phyloP scores from a whole-genome alignment of 257 asterid species.

The Petunia secreta region DNA sequence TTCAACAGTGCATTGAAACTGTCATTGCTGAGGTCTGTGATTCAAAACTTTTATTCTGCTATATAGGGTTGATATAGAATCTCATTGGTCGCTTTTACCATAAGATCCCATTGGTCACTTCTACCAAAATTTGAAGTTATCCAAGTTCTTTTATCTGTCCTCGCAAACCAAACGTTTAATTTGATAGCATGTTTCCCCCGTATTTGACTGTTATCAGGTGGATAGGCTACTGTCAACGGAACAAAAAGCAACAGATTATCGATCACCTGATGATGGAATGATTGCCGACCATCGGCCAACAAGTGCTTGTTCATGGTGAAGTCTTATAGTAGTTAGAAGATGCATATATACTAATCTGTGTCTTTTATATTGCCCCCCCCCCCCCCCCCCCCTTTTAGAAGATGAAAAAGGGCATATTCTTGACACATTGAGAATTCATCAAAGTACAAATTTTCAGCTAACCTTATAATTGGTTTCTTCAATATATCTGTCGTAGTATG shows the following conservation, averaged over 20 bases:
- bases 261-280: constrained; percentile 90
- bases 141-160: background rate
- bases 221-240: constrained; percentile 93
- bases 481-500: background rate
- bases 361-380: background rate
- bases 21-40: constrained; percentile 95
- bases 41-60: background rate
- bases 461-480: background rate
- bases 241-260: constrained; percentile 88
- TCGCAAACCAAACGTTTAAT: background rate
- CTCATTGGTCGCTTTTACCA: background rate
- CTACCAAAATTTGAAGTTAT: background rate
- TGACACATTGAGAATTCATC: background rate
- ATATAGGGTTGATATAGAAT: background rate
- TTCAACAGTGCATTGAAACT: constrained; percentile 96
- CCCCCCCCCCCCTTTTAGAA: background rate
- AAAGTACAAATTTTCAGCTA: background rate
- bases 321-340: background rate
- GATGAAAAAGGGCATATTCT: background rate
- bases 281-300: constrained; percentile 97
- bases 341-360: background rate
- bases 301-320: constrained; percentile 66
- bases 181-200: constrained; percentile 4
- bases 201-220: constrained; percentile 55
- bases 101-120: background rate